Conservation (phyloP, 176 grass and related monocot genomes). For the maize (Zea mays) region Zm-B73-REFERENCE-NAM-5.0 NC_050099.1:224643001-224643500, state of each 20-base stretch:
- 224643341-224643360: slow-evolving; percentile 2
- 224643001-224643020: neutral
- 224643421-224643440: slow-evolving; percentile 6
- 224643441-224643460: neutral
- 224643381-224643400: neutral
- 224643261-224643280: slow-evolving; percentile 50
- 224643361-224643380: neutral
- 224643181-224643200: slow-evolving; percentile 62
- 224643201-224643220: slow-evolving; percentile 4
- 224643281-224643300: slow-evolving; percentile 81
- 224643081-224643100: neutral
- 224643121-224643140: slow-evolving; percentile 73
- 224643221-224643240: slow-evolving; percentile 37
- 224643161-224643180: slow-evolving; percentile 74
- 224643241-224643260: slow-evolving; percentile 59
- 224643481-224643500: neutral
- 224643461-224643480: neutral
- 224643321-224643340: neutral
- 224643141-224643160: slow-evolving; percentile 63
- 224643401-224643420: neutral
- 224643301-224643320: slow-evolving; percentile 39
- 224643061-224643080: neutral
- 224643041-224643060: neutral
- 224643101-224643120: slow-evolving; percentile 28
- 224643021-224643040: neutral